A percentile compares a stretch with the other conserved stretches of the same genome.
phyloP scores from a whole-genome alignment of 345 rosid species.

The Euphorbia pulcherrima region DNA sequence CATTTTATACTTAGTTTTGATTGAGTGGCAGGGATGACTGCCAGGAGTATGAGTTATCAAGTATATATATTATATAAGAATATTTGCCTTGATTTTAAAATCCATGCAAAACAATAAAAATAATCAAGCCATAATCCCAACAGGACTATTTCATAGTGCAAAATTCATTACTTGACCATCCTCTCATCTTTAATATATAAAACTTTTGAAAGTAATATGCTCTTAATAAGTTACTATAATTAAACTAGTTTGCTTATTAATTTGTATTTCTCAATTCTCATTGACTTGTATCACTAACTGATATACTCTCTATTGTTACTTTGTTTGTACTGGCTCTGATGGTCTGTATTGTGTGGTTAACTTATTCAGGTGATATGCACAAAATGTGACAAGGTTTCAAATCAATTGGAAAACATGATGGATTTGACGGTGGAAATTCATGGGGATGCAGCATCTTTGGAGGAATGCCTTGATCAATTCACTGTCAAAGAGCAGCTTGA shows the following conservation, averaged over 20 bases:
- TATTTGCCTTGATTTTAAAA: no score
- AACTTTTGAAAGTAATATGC: not conserved
- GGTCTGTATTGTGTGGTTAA: not conserved
- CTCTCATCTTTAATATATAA: not conserved
- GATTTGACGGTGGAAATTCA: constrained; percentile 93
- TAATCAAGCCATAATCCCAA: no score
- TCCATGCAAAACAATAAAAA: no score
- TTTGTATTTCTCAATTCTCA: not conserved
- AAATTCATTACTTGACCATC: not conserved
- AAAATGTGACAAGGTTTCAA: constrained; percentile 64
- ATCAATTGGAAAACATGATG: constrained; percentile 95
- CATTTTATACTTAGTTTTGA: not conserved
- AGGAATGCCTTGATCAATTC: constrained; percentile 91
- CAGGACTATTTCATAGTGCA: no score
- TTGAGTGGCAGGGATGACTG: no score
- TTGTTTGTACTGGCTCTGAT: constrained; percentile 16
- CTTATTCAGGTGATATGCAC: constrained; percentile 66
- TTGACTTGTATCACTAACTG: not conserved
- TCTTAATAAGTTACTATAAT: no score
- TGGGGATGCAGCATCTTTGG: constrained; percentile 85
- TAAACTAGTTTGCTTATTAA: not conserved
- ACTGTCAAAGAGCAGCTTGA: constrained; percentile 82
- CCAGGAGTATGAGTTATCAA: no score
- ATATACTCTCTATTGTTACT: constrained; percentile 1
- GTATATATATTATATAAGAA: not conserved